These are phyloP conservation scores for Penicillium expansum DNA, from an alignment of 2,329 filamentous ascomycete species.

Conservation along the genomic window DNA sequence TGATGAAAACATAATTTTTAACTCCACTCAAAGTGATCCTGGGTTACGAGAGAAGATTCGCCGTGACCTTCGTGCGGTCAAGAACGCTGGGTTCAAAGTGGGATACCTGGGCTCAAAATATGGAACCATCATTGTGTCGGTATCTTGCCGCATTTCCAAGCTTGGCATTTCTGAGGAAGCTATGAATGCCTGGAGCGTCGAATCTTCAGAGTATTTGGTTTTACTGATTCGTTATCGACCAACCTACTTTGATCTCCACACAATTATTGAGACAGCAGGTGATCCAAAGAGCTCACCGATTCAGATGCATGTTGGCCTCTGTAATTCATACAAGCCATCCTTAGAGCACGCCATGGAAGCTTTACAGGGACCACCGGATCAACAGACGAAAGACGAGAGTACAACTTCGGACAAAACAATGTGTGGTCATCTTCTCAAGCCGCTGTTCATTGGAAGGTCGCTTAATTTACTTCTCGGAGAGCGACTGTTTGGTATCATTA, in stretches of 20 bases:
- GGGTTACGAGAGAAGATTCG: constrained; percentile 45
- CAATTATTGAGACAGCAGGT: constrained; percentile 47
- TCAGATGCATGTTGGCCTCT: constrained; percentile 68
- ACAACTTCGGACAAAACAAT: background rate
- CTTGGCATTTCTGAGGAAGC: constrained; percentile 72
- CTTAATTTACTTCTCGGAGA: constrained; percentile 66
- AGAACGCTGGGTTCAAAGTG: constrained; percentile 66
- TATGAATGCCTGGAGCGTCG: constrained; percentile 73
- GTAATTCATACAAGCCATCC: constrained; percentile 69
- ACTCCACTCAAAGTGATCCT: background rate
- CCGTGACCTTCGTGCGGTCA: constrained; percentile 60
- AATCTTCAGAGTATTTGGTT: constrained; percentile 66
- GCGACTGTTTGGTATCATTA: constrained; percentile 62
- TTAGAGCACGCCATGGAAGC: constrained; percentile 52
- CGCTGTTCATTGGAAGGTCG: constrained; percentile 68
- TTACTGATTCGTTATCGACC: constrained; percentile 64
- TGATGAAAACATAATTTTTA: constrained; percentile 16
- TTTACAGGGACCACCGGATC: constrained; percentile 38
- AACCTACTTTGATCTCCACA: constrained; percentile 61
- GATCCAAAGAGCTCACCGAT: constrained; percentile 38
- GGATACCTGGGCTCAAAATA: constrained; percentile 58
- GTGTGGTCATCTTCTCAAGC: constrained; percentile 45
- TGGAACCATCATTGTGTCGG: constrained; percentile 56
- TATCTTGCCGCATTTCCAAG: constrained; percentile 68
- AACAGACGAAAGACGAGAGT: background rate